A percentile compares a stretch with the other conserved stretches of the same genome.
phyloP scores from a whole-genome alignment of 2,329 filamentous ascomycete genomes.

The Aureobasidium vineae region DNA sequence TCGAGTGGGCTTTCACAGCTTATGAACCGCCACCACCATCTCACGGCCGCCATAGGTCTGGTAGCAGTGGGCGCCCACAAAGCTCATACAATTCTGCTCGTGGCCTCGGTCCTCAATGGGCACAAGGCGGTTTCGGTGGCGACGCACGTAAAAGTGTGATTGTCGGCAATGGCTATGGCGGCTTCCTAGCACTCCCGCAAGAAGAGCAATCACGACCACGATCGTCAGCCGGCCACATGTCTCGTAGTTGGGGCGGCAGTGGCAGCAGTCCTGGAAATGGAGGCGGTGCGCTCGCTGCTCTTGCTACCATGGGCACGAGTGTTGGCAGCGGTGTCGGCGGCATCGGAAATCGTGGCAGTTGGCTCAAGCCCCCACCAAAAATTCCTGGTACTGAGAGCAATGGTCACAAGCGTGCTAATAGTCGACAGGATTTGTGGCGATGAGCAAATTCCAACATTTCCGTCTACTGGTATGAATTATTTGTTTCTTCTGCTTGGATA shows the following conservation, averaged over 20 bases:
- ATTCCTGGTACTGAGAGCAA: constrained; percentile 30
- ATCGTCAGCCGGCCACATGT: constrained; percentile 29
- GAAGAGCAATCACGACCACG: constrained; percentile 45
- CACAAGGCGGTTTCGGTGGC: constrained; percentile 47
- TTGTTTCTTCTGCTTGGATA: neutral
- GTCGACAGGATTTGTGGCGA: constrained; percentile 40
- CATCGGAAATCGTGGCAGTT: constrained; percentile 27
- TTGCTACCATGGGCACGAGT: constrained; percentile 28
- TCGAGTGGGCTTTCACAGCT: constrained; percentile 66
- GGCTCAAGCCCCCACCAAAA: constrained; percentile 36
- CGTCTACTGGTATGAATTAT: neutral
- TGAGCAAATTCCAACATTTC: constrained; percentile 14
- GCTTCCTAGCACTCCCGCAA: constrained; percentile 62
- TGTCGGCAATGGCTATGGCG: constrained; percentile 67
- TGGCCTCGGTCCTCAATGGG: constrained; percentile 56
- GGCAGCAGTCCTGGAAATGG: constrained; percentile 25
- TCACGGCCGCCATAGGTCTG: constrained; percentile 42
- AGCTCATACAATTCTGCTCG: constrained; percentile 48
- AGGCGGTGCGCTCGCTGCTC: constrained; percentile 30
- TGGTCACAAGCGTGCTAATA: constrained; percentile 35
- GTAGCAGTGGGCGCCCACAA: constrained; percentile 46
- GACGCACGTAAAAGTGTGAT: constrained; percentile 60
- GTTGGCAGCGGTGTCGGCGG: constrained; percentile 24
- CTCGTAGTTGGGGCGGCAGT: constrained; percentile 6
- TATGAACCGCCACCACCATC: constrained; percentile 52